Conservation (phyloP, 495 filamentous ascomycete species). For the Talaromyces thailandensis region DNA sequence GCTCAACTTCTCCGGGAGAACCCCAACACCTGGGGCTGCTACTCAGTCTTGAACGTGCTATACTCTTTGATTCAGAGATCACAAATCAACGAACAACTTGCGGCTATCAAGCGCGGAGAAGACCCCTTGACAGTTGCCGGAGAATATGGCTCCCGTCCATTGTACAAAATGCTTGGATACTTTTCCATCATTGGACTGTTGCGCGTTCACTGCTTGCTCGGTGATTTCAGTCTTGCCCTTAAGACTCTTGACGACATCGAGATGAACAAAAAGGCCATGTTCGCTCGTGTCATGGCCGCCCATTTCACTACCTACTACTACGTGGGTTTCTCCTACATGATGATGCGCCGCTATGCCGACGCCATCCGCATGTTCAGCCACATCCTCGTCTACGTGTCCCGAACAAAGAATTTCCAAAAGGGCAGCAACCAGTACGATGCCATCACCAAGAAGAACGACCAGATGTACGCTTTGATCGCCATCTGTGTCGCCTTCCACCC, state of each 20-base stretch:
- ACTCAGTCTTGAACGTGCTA: conserved; percentile 97
- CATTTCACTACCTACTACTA: conserved; percentile 99
- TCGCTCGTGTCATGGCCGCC: conserved; percentile 97
- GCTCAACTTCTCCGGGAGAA: conserved; percentile 85
- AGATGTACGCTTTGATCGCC: conserved; percentile 98
- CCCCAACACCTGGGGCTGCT: conserved; percentile 98
- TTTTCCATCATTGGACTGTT: conserved; percentile 97
- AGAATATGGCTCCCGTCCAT: conserved; percentile 83
- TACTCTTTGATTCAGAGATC: conserved; percentile 98
- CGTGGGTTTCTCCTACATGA: conserved; percentile 99
- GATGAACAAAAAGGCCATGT: conserved; percentile 99
- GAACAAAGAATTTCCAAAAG: conserved; percentile 99
- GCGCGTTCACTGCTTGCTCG: conserved; percentile 90
- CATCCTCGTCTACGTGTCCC: conserved; percentile 96
- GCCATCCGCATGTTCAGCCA: conserved; percentile 99
- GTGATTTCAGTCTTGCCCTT: conserved; percentile 94
- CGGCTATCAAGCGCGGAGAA: conserved; percentile 87
- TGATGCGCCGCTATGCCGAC: conserved; percentile 98
- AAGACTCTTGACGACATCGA: conserved; percentile 99
- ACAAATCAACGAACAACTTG: conserved; percentile 94
- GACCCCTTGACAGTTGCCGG: conserved; percentile 77
- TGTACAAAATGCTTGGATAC: conserved; percentile 98
- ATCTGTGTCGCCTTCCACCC: conserved; percentile 98
- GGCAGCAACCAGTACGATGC: conserved; percentile 88
- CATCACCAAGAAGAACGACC: conserved; percentile 98